Conservation (phyloP, 179 eudicot genomes). For the Patellifolia procumbens region DNA sequence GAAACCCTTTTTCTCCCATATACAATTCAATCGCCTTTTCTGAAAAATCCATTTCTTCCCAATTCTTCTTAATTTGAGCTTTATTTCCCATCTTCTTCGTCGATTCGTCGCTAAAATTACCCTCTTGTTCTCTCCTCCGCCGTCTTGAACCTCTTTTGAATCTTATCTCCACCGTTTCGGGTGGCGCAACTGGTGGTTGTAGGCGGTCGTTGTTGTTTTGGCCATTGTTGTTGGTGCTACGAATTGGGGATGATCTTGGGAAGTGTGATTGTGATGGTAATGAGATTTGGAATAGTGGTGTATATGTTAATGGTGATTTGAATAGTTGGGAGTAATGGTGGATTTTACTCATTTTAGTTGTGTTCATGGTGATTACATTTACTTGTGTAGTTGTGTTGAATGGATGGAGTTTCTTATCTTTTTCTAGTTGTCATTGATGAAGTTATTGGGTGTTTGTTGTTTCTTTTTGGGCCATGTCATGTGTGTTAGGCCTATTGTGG, state of each 20-base stretch:
- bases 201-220: slow-evolving; percentile 1
- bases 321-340: slow-evolving; percentile 16
- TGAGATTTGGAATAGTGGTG: neutral
- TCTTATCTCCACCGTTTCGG: slow-evolving; percentile 41
- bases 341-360: neutral
- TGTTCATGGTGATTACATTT: slow-evolving; percentile 5
- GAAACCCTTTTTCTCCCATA: slow-evolving; percentile 66
- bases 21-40: slow-evolving; percentile 74
- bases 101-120: neutral
- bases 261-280: slow-evolving; percentile 2
- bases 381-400: neutral
- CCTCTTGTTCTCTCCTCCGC: slow-evolving; percentile 23
- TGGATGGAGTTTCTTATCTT: slow-evolving; percentile 24
- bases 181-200: slow-evolving; percentile 27
- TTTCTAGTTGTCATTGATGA: neutral
- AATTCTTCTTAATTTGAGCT: slow-evolving; percentile 35
- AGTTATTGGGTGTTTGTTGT: too few species aligned
- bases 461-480: too few species aligned
- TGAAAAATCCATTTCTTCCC: slow-evolving; percentile 67
- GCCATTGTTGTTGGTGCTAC: slow-evolving; percentile 28
- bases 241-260: slow-evolving; percentile 18
- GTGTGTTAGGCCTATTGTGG: too few species aligned
- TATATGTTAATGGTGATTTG: neutral
- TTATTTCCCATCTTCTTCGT: slow-evolving; percentile 24
- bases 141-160: slow-evolving; percentile 55